These are phyloP conservation scores for Primulina tabacum DNA, from an alignment of 257 asterid genomes.

Conservation along the genomic window DNA sequence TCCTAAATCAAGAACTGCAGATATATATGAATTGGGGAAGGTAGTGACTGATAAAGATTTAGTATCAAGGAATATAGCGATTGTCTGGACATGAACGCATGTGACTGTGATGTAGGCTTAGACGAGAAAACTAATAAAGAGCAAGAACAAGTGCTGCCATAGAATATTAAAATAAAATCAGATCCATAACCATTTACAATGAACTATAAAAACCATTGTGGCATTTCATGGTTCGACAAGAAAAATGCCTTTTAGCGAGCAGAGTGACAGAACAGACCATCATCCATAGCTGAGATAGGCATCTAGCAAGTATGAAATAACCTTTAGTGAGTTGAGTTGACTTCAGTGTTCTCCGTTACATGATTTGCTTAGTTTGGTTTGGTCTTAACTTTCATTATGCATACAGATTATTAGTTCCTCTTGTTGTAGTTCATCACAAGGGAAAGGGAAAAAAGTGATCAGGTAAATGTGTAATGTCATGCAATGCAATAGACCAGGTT, in stretches of 20 bases:
- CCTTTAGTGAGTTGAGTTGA: neutral
- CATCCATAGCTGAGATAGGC: neutral
- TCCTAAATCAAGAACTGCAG: neutral
- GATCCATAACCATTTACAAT: neutral
- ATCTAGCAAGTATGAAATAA: neutral
- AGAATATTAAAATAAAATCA: neutral
- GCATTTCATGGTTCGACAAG: neutral
- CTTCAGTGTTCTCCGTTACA: neutral
- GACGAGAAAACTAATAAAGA: too few relatives aligned
- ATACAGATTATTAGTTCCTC: neutral
- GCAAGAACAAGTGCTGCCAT: neutral
- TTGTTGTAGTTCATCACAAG: neutral
- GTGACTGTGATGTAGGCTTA: neutral
- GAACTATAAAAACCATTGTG: too few relatives aligned
- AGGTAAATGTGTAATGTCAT: neutral
- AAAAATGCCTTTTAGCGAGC: neutral
- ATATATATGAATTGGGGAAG: neutral
- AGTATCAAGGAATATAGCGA: neutral
- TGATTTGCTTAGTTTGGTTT: neutral
- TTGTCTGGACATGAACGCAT: neutral
- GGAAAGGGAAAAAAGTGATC: neutral
- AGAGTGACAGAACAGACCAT: neutral
- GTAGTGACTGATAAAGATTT: too few relatives aligned
- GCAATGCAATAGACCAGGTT: conserved; percentile 1
- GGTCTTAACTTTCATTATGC: neutral